Evolutionary conservation across 2,329 filamentous ascomycete genomes (phyloP).

Genomic region (Polychaeton citri): DNA sequence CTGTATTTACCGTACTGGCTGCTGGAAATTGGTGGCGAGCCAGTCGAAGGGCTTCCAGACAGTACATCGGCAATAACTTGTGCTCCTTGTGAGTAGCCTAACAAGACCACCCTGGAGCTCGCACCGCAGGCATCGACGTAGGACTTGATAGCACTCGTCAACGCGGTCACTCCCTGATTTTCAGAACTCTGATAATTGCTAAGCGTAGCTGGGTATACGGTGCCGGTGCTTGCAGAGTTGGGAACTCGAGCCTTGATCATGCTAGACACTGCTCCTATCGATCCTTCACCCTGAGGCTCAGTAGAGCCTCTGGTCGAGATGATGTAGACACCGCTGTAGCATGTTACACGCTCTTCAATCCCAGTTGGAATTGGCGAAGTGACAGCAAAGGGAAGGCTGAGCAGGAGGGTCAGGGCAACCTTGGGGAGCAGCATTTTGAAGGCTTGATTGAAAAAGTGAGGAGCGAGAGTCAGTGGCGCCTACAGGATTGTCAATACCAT

Average conservation of each 20-base stretch:
- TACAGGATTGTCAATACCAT: no score
- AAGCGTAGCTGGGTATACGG: slow-evolving; percentile 17
- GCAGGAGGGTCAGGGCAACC: no score
- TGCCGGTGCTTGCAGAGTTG: slow-evolving; percentile 20
- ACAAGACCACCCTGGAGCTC: background rate
- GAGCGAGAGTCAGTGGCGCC: no score
- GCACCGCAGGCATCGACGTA: background rate
- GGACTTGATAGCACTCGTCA: background rate
- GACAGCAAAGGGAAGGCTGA: no score
- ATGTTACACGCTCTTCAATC: no score
- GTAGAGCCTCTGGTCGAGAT: slow-evolving; percentile 24
- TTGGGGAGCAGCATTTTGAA: no score
- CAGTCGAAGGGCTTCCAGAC: background rate
- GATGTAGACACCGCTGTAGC: slow-evolving; percentile 18
- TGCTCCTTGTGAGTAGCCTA: background rate
- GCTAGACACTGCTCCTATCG: slow-evolving; percentile 19
- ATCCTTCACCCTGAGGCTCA: slow-evolving; percentile 21
- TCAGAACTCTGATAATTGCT: background rate
- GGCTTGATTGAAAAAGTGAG: no score
- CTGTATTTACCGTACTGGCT: background rate
- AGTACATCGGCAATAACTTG: background rate
- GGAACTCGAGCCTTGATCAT: slow-evolving; percentile 18
- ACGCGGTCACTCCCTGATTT: background rate
- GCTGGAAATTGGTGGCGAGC: background rate
- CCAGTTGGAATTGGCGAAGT: no score